Conservation (phyloP, 75 land plant species). For the Cunninghamia lanceolata region DNA sequence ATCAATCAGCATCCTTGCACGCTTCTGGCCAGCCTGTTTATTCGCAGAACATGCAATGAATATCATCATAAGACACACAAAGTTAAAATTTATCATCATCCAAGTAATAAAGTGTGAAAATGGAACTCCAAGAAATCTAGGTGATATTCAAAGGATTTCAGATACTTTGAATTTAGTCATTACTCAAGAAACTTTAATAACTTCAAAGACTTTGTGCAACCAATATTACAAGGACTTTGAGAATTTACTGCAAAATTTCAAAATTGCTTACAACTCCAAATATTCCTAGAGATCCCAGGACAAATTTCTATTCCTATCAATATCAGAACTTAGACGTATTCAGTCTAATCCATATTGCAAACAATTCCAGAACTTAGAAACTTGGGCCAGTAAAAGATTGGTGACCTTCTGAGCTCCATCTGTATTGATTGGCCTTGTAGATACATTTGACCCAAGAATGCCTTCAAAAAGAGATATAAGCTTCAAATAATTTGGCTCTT, state of each 20-base stretch:
- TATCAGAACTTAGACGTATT: background rate
- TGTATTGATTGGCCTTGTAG: slow-evolving; percentile 76
- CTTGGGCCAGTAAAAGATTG: background rate
- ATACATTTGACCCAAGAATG: slow-evolving; percentile 65
- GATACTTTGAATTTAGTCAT: background rate
- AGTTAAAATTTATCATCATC: background rate
- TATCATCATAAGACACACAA: background rate
- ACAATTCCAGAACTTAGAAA: background rate
- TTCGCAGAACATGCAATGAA: slow-evolving; percentile 10
- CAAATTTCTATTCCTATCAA: background rate
- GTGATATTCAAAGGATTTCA: background rate
- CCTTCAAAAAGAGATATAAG: slow-evolving; percentile 80
- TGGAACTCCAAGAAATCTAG: background rate
- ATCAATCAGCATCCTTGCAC: slow-evolving; percentile 66
- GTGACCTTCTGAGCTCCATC: slow-evolving; percentile 91
- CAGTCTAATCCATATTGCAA: background rate
- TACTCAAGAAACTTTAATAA: background rate
- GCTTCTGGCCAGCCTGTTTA: slow-evolving; percentile 86
- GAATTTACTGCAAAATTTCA: background rate
- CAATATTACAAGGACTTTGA: background rate
- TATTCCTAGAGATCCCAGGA: background rate
- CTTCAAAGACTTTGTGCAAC: background rate
- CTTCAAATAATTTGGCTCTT: slow-evolving; percentile 92
- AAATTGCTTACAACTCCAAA: background rate
- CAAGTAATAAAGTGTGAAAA: background rate